Evolutionary conservation across 768 basidiomycete genomes (phyloP).

Genomic region (Tephrocybe sp.): DNA sequence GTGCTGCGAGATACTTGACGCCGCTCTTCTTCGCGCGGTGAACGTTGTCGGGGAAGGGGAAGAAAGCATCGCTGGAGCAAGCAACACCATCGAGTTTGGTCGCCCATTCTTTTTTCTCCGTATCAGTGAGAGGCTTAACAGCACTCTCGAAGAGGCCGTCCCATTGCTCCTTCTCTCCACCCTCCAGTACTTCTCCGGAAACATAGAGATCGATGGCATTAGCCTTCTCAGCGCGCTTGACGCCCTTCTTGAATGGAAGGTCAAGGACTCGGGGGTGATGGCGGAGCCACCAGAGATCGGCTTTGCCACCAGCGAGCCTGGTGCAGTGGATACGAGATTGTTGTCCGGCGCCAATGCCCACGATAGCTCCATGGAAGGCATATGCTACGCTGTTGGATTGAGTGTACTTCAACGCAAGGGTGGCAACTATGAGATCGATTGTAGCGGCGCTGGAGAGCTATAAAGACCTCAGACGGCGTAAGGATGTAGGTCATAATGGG

Average conservation of each 20-base stretch:
- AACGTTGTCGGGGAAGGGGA: slow-evolving; percentile 99
- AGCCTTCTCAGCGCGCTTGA: slow-evolving; percentile 97
- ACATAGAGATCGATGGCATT: slow-evolving; percentile 98
- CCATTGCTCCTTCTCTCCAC: slow-evolving; percentile 90
- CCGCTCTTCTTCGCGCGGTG: slow-evolving; percentile 91
- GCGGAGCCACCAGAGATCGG: slow-evolving; percentile 99
- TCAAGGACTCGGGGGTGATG: slow-evolving; percentile 93
- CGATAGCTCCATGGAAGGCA: slow-evolving; percentile 86
- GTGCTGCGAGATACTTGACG: slow-evolving; percentile 88
- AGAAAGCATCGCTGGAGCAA: slow-evolving; percentile 97
- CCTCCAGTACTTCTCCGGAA: slow-evolving; percentile 83
- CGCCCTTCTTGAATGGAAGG: slow-evolving; percentile 95
- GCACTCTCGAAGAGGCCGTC: slow-evolving; percentile 78
- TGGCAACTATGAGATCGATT: slow-evolving; percentile 94
- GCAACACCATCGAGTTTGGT: slow-evolving; percentile 78
- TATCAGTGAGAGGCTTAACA: slow-evolving; percentile 62
- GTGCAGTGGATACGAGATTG: slow-evolving; percentile 99
- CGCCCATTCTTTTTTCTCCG: slow-evolving; percentile 78
- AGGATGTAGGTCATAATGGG: no score
- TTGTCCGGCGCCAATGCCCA: slow-evolving; percentile 90
- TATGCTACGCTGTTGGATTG: slow-evolving; percentile 99
- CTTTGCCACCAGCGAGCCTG: slow-evolving; percentile 93
- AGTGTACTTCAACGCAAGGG: slow-evolving; percentile 96
- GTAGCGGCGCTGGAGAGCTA: slow-evolving; percentile 77
- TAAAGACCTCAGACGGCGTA: neutral